Evolutionary conservation across 176 grass and related monocot genomes (phyloP).

Genomic region (Aegilops umbellulata): DNA sequence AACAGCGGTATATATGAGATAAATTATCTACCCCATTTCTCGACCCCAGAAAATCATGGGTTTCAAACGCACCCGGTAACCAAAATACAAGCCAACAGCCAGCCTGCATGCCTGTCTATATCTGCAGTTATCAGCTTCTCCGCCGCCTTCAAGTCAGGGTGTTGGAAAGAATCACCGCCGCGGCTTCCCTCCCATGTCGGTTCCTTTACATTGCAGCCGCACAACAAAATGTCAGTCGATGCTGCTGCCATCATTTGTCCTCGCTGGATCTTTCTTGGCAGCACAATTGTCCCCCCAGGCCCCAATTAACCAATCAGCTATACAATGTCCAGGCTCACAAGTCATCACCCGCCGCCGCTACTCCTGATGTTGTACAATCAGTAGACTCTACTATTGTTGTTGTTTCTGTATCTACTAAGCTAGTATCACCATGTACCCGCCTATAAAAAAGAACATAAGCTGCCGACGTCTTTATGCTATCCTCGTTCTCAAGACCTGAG

Average conservation of each 20-base stretch:
- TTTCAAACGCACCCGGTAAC: background rate
- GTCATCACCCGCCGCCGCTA: background rate
- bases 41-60: slow-evolving; percentile 19
- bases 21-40: slow-evolving; percentile 3
- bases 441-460: slow-evolving; percentile 96
- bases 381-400: slow-evolving; percentile 21
- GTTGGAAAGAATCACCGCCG: slow-evolving; percentile 8
- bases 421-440: slow-evolving; percentile 46
- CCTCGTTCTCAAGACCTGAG: slow-evolving; percentile 46
- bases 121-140: background rate
- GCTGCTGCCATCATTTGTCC: background rate
- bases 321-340: slow-evolving; percentile 40
- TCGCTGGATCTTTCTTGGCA: background rate
- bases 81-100: slow-evolving; percentile 26
- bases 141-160: slow-evolving; percentile 17
- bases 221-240: background rate
- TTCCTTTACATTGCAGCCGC: background rate
- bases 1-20: background rate
- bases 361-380: slow-evolving; percentile 34
- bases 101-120: background rate
- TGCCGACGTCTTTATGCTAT: slow-evolving; percentile 81
- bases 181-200: background rate
- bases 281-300: background rate
- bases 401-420: slow-evolving; percentile 49
- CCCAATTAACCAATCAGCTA: slow-evolving; percentile 33